Evolutionary conservation across 2,329 filamentous ascomycete genomes (phyloP).

Genomic region (Hansfordia pulvinata): DNA sequence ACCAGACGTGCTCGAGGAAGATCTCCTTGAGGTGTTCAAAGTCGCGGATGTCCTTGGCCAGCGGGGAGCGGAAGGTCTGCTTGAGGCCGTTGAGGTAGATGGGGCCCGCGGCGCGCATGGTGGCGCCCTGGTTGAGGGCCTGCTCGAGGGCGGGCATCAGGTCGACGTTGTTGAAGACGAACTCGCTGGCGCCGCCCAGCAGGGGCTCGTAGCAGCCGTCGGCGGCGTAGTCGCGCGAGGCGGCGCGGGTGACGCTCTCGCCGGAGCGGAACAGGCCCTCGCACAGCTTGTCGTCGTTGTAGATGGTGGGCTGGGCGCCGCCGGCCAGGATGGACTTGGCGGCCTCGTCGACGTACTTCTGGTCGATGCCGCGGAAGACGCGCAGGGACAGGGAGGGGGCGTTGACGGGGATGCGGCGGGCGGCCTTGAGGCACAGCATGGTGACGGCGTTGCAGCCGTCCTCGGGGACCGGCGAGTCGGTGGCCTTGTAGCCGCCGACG

Average conservation of each 20-base stretch:
- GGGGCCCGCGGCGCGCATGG: constrained; percentile 2
- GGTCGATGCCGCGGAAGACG: constrained; percentile 1
- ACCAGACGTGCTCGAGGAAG: constrained; percentile 2
- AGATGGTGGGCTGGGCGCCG: constrained; percentile 3
- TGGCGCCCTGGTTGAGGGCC: constrained; percentile 1
- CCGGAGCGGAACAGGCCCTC: constrained; percentile 2
- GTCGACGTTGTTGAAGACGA: background rate
- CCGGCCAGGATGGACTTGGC: constrained; percentile 3
- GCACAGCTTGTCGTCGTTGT: constrained; percentile 5
- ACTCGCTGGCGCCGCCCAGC: constrained; percentile 1
- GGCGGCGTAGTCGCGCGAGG: constrained; percentile 3
- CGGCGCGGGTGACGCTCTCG: constrained; percentile 1
- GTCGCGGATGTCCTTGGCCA: background rate
- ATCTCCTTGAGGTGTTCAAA: constrained; percentile 2
- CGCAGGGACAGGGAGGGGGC: constrained; percentile 4
- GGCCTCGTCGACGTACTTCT: constrained; percentile 2
- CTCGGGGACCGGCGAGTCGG: constrained; percentile 1
- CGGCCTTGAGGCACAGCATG: constrained; percentile 4
- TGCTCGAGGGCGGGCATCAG: background rate
- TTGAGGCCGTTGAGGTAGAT: constrained; percentile 2
- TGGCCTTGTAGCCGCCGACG: constrained; percentile 3
- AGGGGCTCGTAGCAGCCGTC: constrained; percentile 3
- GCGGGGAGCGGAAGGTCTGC: constrained; percentile 3
- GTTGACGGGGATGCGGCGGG: constrained; percentile 4
- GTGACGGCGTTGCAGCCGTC: constrained; percentile 3